These are phyloP conservation scores for Tephrocybe rancida DNA, from an alignment of 768 basidiomycete species.

Conservation along the genomic window DNA sequence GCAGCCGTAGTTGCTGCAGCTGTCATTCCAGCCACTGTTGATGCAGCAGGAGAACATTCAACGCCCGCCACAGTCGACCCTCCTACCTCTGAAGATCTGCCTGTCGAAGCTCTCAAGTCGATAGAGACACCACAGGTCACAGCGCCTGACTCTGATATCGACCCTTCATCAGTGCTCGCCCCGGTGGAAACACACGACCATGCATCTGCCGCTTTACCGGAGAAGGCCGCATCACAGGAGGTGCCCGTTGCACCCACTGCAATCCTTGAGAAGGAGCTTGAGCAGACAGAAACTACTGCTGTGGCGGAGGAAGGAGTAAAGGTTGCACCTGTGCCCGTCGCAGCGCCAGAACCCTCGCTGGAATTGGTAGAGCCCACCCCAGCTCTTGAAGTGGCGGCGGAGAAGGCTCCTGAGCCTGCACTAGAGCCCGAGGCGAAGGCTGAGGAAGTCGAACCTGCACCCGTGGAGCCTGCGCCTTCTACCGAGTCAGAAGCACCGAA, in stretches of 20 bases:
- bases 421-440: background rate
- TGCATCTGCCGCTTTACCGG: background rate
- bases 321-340: background rate
- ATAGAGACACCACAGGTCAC: constrained; percentile 6
- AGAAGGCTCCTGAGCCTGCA: background rate
- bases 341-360: background rate
- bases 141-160: constrained; percentile 4
- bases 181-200: background rate
- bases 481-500: background rate
- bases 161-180: constrained; percentile 7
- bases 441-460: background rate
- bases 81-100: background rate
- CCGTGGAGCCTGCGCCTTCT: background rate
- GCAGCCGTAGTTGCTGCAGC: background rate
- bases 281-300: background rate
- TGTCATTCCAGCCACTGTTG: background rate
- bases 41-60: background rate
- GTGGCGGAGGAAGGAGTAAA: background rate
- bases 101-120: background rate
- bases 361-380: background rate
- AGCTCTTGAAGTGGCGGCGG: background rate
- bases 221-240: background rate
- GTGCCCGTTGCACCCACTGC: background rate
- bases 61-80: background rate
- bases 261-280: background rate